Percentiles rank a stretch among this genome's conserved stretches.
phyloP scores from a whole-genome alignment of 2,329 filamentous ascomycete genomes.

The Fusarium sp. region DNA sequence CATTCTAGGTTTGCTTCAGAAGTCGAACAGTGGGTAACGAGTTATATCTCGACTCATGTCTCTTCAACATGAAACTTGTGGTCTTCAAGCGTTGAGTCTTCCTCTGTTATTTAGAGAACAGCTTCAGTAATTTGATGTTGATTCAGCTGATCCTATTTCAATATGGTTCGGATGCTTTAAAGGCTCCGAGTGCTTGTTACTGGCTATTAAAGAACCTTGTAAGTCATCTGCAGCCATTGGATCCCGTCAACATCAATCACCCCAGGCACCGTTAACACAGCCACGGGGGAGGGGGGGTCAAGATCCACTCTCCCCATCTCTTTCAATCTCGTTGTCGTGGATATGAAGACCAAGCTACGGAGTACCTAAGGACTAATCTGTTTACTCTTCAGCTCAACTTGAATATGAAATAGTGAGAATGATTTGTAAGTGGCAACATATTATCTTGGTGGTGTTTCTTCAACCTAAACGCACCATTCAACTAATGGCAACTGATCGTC shows the following conservation, averaged over 20 bases:
- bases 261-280: slow-evolving; percentile 29
- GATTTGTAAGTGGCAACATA: neutral
- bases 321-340: slow-evolving; percentile 14
- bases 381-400: neutral
- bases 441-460: slow-evolving; percentile 3
- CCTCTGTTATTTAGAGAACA: neutral
- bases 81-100: neutral
- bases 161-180: neutral
- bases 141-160: neutral
- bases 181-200: neutral
- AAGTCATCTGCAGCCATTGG: slow-evolving; percentile 6
- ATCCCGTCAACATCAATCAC: slow-evolving; percentile 21
- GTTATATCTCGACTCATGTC: slow-evolving; percentile 5
- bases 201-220: neutral
- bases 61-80: slow-evolving; percentile 13
- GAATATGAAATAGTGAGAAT: neutral
- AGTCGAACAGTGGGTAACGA: slow-evolving; percentile 22
- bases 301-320: slow-evolving; percentile 18
- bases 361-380: neutral
- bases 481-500: slow-evolving; percentile 23
- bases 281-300: slow-evolving; percentile 29
- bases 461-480: neutral
- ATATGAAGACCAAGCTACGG: neutral
- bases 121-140: neutral
- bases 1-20: slow-evolving; percentile 18